Percentiles rank a stretch among this genome's conserved stretches.
These are phyloP conservation scores for Botrytis fabae DNA, from an alignment of 2,329 filamentous ascomycete genomes.

Conservation along the genomic window DNA sequence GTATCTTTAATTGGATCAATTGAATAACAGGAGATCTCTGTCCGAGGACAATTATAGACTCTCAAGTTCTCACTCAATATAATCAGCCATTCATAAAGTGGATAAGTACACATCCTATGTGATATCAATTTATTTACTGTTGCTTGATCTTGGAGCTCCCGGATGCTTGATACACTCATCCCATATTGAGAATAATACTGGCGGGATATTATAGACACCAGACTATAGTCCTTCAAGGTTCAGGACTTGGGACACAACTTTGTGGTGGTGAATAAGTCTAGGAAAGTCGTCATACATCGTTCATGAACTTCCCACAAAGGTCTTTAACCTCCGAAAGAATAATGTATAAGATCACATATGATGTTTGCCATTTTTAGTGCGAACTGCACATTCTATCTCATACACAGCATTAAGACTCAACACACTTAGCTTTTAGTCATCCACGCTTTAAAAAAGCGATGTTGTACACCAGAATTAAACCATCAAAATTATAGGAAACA, in stretches of 20 bases:
- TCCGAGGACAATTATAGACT: not conserved
- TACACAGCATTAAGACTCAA: not conserved
- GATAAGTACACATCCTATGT: not conserved
- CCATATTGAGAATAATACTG: not conserved
- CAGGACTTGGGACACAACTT: not conserved
- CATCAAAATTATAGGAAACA: not conserved
- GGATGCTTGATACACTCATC: not conserved
- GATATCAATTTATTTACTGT: not conserved
- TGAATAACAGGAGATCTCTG: rapidly evolving
- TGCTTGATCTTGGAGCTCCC: not conserved
- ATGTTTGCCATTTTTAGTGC: not conserved
- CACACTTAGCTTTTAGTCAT: not conserved
- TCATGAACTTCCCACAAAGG: no score
- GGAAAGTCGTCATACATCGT: no score
- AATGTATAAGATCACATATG: not conserved
- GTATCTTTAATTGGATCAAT: not conserved
- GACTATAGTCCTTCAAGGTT: not conserved
- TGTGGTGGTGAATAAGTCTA: no score
- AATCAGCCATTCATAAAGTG: not conserved
- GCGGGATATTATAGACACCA: not conserved
- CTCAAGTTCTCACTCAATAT: not conserved
- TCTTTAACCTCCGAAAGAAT: not conserved
- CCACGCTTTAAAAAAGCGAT: not conserved
- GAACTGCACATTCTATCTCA: not conserved
- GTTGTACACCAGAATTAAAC: rapidly evolving